Conservation (phyloP, 2,329 filamentous ascomycete species). For the Davidsoniella australis region DNA sequence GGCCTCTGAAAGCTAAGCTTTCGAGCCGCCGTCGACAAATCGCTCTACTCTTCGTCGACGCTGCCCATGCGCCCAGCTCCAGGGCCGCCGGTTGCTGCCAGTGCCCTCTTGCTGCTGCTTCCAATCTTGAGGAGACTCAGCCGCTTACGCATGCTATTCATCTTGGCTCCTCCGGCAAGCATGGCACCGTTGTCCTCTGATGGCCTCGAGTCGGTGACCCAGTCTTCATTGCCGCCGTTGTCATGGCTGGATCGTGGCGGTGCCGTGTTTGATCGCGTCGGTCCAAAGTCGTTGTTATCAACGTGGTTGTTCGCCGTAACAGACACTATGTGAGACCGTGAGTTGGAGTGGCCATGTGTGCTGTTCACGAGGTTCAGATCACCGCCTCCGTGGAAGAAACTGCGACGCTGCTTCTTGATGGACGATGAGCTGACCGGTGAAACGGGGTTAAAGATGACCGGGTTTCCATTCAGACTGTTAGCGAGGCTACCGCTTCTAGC, state of each 20-base stretch:
- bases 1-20: not conserved
- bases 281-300: not conserved
- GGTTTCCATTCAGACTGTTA: slow-evolving; percentile 10
- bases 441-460: slow-evolving; percentile 4
- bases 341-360: not conserved
- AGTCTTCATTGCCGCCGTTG: slow-evolving; percentile 18
- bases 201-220: slow-evolving; percentile 10
- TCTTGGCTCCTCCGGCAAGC: slow-evolving; percentile 25
- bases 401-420: slow-evolving; percentile 11
- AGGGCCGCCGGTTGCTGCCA: slow-evolving; percentile 18
- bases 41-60: slow-evolving; percentile 35
- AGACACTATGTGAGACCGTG: not conserved
- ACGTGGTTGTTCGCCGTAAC: not conserved
- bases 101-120: slow-evolving; percentile 44
- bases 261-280: not conserved
- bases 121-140: slow-evolving; percentile 63
- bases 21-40: not conserved
- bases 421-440: not conserved
- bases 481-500: slow-evolving; percentile 9
- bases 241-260: slow-evolving; percentile 15
- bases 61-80: slow-evolving; percentile 29
- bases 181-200: slow-evolving; percentile 6
- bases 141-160: slow-evolving; percentile 56
- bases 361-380: slow-evolving; percentile 2
- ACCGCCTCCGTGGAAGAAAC: slow-evolving; percentile 10